phyloP scores from a whole-genome alignment of 2,329 filamentous ascomycete genomes.

The Xylariaceae sp. region DNA sequence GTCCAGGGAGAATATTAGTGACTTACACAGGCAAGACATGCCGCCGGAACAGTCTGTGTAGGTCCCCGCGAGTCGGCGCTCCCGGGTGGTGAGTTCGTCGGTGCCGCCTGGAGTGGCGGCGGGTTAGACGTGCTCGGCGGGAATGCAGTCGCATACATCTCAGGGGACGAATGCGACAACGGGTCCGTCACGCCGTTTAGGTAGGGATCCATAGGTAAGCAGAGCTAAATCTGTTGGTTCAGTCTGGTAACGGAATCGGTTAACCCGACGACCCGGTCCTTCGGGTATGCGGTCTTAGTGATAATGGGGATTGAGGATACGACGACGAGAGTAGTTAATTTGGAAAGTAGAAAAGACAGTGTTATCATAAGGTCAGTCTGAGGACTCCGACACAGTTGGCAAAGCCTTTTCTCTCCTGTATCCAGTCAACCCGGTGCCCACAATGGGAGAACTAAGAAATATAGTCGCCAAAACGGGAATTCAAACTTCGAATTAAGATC shows the following conservation, averaged over 20 bases:
- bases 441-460: too few species aligned
- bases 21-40: slow-evolving; percentile 62
- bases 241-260: slow-evolving; percentile 3
- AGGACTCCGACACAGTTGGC: slow-evolving; percentile 14
- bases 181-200: slow-evolving; percentile 17
- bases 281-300: slow-evolving; percentile 22
- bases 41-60: slow-evolving; percentile 52
- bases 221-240: too few species aligned
- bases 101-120: slow-evolving; percentile 7
- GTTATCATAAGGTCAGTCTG: slow-evolving; percentile 15
- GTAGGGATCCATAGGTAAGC: slow-evolving; percentile 26
- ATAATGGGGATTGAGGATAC: slow-evolving; percentile 19
- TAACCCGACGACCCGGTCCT: slow-evolving; percentile 21
- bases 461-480: too few species aligned
- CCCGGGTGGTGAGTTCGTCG: slow-evolving; percentile 24
- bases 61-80: slow-evolving; percentile 33
- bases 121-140: neutral
- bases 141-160: slow-evolving; percentile 21
- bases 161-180: slow-evolving; percentile 28
- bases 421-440: too few species aligned
- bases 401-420: slow-evolving; percentile 24
- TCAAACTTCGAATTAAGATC: too few species aligned
- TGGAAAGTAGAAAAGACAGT: slow-evolving; percentile 16
- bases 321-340: slow-evolving; percentile 13
- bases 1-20: slow-evolving; percentile 4